Evolutionary conservation across 2,329 filamentous ascomycete species (phyloP).

Genomic region (Coniochaeta hoffmannii): DNA sequence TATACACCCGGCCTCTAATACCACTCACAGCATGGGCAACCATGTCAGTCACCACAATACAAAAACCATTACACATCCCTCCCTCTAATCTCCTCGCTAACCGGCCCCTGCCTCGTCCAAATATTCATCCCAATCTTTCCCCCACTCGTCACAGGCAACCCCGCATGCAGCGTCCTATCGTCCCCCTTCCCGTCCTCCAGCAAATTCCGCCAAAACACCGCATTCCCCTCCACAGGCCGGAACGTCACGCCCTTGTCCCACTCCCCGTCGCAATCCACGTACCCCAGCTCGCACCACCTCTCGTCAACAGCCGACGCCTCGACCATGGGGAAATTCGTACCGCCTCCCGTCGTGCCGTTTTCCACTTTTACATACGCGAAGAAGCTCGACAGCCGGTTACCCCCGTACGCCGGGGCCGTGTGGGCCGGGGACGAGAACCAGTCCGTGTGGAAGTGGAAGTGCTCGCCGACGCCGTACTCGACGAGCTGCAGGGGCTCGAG

Average conservation of each 20-base stretch:
- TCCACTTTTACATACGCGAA: conserved; percentile 37
- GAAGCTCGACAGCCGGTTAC: conserved; percentile 37
- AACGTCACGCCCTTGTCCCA: conserved; percentile 41
- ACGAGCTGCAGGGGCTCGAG: conserved; percentile 42
- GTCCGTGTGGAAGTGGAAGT: conserved; percentile 43
- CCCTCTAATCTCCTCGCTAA: not conserved
- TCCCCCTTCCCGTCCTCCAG: conserved; percentile 29
- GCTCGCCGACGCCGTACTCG: conserved; percentile 34
- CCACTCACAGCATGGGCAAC: not conserved
- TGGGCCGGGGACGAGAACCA: conserved; percentile 37
- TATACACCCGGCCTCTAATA: not conserved
- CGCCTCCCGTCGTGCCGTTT: conserved; percentile 34
- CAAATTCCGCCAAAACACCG: conserved; percentile 42
- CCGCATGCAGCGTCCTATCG: conserved; percentile 36
- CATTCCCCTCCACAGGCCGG: conserved; percentile 36
- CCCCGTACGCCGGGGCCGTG: conserved; percentile 25
- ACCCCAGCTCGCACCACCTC: conserved; percentile 35
- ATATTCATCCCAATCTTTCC: conserved; percentile 46
- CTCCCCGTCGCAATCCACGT: conserved; percentile 39
- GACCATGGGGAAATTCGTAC: conserved; percentile 40
- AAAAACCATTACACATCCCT: not conserved
- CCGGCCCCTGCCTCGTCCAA: conserved; percentile 33
- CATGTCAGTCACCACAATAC: not conserved
- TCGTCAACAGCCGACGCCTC: conserved; percentile 26
- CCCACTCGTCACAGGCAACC: conserved; percentile 35